phyloP scores from a whole-genome alignment of 164 flowering plant genomes.

The Macadamia tetraphylla region DNA sequence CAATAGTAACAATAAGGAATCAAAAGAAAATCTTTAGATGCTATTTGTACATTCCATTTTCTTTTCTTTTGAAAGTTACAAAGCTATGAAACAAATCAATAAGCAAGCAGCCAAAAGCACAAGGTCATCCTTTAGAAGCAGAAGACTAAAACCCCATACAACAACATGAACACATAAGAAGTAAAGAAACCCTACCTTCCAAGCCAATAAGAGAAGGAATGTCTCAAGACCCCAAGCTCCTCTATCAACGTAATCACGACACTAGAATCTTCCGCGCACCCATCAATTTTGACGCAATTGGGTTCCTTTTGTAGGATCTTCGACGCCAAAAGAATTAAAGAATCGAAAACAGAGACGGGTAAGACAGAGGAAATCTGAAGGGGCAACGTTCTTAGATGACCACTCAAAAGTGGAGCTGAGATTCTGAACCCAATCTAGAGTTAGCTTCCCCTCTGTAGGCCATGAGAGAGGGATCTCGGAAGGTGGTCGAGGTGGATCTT shows the following conservation, averaged over 20 bases:
- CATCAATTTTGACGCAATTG: constrained; percentile 62
- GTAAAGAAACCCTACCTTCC: constrained; percentile 53
- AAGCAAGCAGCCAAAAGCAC: not conserved
- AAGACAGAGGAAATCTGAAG: constrained; percentile 61
- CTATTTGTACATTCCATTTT: too few relatives aligned
- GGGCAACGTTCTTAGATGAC: constrained; percentile 58
- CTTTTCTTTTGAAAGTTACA: too few relatives aligned
- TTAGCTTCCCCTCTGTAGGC: constrained; percentile 50
- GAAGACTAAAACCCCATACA: too few relatives aligned
- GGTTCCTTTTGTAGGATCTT: constrained; percentile 87
- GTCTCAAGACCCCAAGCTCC: constrained; percentile 99
- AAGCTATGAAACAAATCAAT: not conserved
- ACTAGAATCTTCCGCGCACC: constrained; percentile 19
- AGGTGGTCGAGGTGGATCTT: constrained; percentile 6
- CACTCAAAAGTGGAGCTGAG: constrained; percentile 62
- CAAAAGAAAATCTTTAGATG: too few relatives aligned
- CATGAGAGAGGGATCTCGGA: constrained; percentile 49
- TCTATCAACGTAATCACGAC: constrained; percentile 91
- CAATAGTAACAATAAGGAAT: too few relatives aligned
- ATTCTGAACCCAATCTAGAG: constrained; percentile 51
- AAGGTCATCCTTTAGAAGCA: too few relatives aligned
- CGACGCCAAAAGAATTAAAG: constrained; percentile 60
- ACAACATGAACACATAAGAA: not conserved
- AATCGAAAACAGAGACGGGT: constrained; percentile 65
- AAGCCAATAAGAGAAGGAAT: constrained; percentile 68